These are phyloP conservation scores for Coemansia sp. DNA, from an alignment of 192 early-diverging fungal genomes.

Conservation along the genomic window DNA sequence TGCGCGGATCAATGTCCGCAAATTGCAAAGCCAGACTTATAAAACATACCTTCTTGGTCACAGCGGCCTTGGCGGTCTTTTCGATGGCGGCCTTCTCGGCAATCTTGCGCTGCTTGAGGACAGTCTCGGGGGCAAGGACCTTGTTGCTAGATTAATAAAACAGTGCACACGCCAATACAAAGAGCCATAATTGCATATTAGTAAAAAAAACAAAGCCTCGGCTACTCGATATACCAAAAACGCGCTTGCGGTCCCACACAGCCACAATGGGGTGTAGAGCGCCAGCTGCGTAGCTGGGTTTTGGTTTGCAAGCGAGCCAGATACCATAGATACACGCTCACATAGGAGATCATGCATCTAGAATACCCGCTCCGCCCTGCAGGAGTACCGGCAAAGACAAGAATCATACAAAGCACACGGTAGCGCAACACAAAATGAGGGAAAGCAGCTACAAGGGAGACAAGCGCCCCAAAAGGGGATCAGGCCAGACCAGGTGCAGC, in stretches of 20 bases:
- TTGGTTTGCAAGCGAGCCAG: constrained; percentile 40
- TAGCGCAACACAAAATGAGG: neutral
- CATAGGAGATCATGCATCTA: neutral
- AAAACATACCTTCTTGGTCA: constrained; percentile 46
- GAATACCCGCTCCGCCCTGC: constrained; percentile 12
- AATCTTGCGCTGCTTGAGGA: constrained; percentile 82
- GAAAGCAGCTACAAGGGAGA: neutral
- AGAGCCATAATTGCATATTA: neutral
- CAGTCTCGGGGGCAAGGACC: constrained; percentile 80
- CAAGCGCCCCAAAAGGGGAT: neutral
- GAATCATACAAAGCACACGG: constrained; percentile 2
- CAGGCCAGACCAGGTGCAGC: no score
- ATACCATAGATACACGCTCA: constrained; percentile 28
- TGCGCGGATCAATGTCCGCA: neutral
- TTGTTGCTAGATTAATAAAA: constrained; percentile 52
- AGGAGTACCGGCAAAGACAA: constrained; percentile 10
- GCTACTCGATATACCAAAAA: constrained; percentile 40
- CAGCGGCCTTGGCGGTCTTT: constrained; percentile 48
- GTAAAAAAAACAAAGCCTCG: constrained; percentile 28
- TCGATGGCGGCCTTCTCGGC: constrained; percentile 69
- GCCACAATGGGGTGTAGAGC: neutral
- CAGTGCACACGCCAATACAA: neutral
- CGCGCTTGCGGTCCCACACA: neutral
- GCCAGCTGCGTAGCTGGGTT: constrained; percentile 10
- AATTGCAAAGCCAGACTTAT: neutral